Percentiles rank a stretch among this genome's conserved stretches.
These are phyloP conservation scores for Acrocalymma vagum DNA, from an alignment of 2,329 filamentous ascomycete species.

Conservation along the genomic window DNA sequence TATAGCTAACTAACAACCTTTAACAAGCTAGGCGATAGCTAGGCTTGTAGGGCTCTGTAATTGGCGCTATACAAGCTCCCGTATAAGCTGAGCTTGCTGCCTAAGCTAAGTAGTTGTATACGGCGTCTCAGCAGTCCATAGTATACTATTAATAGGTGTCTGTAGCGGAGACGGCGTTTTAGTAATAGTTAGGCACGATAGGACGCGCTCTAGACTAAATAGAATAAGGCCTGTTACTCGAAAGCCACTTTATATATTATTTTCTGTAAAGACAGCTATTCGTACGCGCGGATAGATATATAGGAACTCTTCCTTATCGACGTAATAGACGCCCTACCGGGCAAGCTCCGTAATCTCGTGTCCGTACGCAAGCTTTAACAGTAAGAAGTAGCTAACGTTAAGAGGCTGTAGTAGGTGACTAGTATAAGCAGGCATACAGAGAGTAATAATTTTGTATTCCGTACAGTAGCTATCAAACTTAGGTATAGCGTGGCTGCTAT, in stretches of 20 bases:
- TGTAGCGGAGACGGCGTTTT: conserved; percentile 19
- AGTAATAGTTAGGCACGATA: conserved; percentile 17
- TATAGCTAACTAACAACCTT: conserved; percentile 1
- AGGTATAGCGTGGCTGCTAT: conserved; percentile 45
- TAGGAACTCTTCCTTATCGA: conserved; percentile 16
- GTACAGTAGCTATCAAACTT: conserved; percentile 46
- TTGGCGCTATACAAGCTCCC: conserved; percentile 1
- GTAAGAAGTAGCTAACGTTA: conserved; percentile 11
- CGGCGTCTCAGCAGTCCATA: conserved; percentile 20
- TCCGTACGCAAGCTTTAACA: conserved; percentile 14
- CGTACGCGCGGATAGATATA: conserved; percentile 9
- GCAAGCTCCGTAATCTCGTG: conserved; percentile 11
- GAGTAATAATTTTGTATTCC: conserved; percentile 11
- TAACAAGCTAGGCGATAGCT: conserved; percentile 3
- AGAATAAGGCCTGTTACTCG: conserved; percentile 18
- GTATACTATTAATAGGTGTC: background rate
- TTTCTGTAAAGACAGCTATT: conserved; percentile 10
- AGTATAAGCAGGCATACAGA: conserved; percentile 10
- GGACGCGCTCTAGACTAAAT: conserved; percentile 12
- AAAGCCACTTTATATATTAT: conserved; percentile 19
- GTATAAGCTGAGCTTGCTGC: conserved; percentile 21
- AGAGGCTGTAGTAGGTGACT: conserved; percentile 8
- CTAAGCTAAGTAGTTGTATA: conserved; percentile 20
- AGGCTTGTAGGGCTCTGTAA: conserved; percentile 1
- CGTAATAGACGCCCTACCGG: conserved; percentile 11